A percentile compares a stretch with the other conserved stretches of the same genome.
These are phyloP conservation scores for Penicillium nucicola DNA, from an alignment of 495 filamentous ascomycete genomes.

Conservation along the genomic window DNA sequence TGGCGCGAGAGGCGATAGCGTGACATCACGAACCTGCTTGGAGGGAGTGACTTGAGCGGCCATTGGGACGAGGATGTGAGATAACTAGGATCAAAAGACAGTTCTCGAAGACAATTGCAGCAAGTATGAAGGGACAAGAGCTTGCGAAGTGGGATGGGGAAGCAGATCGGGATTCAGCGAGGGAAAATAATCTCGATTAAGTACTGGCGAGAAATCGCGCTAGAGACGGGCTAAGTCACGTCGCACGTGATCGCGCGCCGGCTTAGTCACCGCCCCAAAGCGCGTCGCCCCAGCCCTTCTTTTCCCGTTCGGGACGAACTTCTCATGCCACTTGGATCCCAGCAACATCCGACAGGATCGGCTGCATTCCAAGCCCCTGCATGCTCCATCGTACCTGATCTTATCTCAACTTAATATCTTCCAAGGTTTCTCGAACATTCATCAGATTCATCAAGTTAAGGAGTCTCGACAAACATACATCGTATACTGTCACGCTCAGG, in stretches of 20 bases:
- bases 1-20: conserved; percentile 30
- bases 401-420: conserved; percentile 2
- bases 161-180: conserved; percentile 30
- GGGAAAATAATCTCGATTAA: conserved; percentile 30
- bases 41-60: conserved; percentile 75
- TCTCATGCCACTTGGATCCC: conserved; percentile 27
- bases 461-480: too few species aligned
- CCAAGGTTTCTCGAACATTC: too few species aligned
- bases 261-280: conserved; percentile 8
- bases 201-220: conserved; percentile 36
- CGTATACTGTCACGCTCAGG: too few species aligned
- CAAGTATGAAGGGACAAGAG: conserved; percentile 18
- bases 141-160: conserved; percentile 16
- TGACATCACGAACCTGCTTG: conserved; percentile 70
- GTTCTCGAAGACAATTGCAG: conserved; percentile 21
- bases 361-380: conserved; percentile 2
- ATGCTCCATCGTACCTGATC: conserved; percentile 20
- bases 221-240: conserved; percentile 40
- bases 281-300: conserved; percentile 14
- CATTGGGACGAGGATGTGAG: conserved; percentile 49
- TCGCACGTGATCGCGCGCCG: conserved; percentile 39
- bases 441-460: too few species aligned
- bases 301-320: background rate
- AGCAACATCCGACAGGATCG: conserved; percentile 26
- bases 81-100: conserved; percentile 7